Percentiles rank a stretch among this genome's conserved stretches.
These are phyloP conservation scores for Massarina eburnea DNA, from an alignment of 2,329 filamentous ascomycete genomes.

Conservation along the genomic window DNA sequence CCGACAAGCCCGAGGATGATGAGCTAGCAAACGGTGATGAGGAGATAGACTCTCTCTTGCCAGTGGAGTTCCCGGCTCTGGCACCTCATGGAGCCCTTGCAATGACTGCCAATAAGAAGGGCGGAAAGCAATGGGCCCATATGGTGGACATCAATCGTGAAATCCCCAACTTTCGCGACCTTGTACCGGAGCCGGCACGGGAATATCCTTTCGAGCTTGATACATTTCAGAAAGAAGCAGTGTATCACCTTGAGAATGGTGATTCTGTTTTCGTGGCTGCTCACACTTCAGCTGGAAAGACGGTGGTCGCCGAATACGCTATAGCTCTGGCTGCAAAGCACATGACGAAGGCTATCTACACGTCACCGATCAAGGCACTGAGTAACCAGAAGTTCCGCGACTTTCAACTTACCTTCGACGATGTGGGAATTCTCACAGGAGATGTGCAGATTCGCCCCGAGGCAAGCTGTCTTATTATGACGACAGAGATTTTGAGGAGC, in stretches of 20 bases:
- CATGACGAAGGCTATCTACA: conserved; percentile 99
- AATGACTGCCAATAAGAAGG: conserved; percentile 69
- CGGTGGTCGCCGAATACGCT: conserved; percentile 95
- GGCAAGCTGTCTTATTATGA: conserved; percentile 98
- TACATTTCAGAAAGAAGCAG: conserved; percentile 96
- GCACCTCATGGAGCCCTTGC: conserved; percentile 80
- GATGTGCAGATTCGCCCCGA: conserved; percentile 98
- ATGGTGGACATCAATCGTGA: conserved; percentile 95
- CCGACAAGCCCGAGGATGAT: conserved; percentile 49
- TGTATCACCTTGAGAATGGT: conserved; percentile 94
- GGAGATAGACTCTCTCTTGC: conserved; percentile 82
- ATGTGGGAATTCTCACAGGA: conserved; percentile 94
- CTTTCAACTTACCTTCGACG: conserved; percentile 85
- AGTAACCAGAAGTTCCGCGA: conserved; percentile 99
- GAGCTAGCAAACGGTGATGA: conserved; percentile 50
- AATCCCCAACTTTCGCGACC: conserved; percentile 88
- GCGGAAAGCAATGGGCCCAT: conserved; percentile 90
- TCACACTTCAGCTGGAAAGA: conserved; percentile 97
- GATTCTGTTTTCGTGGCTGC: conserved; percentile 98
- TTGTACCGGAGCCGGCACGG: conserved; percentile 94
- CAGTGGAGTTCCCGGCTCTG: conserved; percentile 88
- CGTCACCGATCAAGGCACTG: conserved; percentile 95
- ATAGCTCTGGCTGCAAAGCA: conserved; percentile 96
- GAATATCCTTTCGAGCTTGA: conserved; percentile 98
- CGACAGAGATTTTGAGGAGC: conserved; percentile 94